Conservation (phyloP, 345 rosid genomes). For the Salix viminalis region DNA sequence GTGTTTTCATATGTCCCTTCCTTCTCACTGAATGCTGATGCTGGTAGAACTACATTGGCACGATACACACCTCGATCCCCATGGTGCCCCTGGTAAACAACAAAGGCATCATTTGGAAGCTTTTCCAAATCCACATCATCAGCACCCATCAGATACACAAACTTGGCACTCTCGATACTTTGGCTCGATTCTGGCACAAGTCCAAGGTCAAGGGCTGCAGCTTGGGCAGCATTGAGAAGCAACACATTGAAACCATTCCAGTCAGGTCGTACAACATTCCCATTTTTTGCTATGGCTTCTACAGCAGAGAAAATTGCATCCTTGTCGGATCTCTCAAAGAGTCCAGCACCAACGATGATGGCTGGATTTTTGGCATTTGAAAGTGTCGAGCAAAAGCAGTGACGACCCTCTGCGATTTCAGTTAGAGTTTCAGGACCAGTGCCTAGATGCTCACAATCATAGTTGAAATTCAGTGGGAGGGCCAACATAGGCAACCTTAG, state of each 20-base stretch:
- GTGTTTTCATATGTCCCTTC: conserved; percentile 94
- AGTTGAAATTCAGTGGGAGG: conserved; percentile 73
- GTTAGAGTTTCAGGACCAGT: conserved; percentile 72
- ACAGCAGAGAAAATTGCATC: conserved; percentile 71
- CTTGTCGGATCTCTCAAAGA: conserved; percentile 75
- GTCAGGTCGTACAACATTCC: conserved; percentile 69
- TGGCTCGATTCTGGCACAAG: conserved; percentile 70
- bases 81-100: conserved; percentile 96
- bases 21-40: conserved; percentile 89
- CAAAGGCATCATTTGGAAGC: conserved; percentile 81
- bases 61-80: conserved; percentile 83
- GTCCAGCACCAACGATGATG: conserved; percentile 80
- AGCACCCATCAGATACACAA: conserved; percentile 93
- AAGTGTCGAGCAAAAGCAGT: conserved; percentile 62
- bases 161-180: conserved; percentile 71
- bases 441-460: conserved; percentile 83
- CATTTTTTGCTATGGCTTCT: conserved; percentile 67
- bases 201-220: conserved; percentile 97
- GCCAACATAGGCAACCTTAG: conserved; percentile 90
- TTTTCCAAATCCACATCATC: conserved; percentile 81
- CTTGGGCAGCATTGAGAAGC: conserved; percentile 92
- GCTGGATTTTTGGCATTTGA: conserved; percentile 83
- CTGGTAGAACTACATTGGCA: conserved; percentile 89
- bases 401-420: conserved; percentile 77
- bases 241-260: conserved; percentile 94